Conservation (phyloP, 495 filamentous ascomycete species). For the Oleoguttula mirabilis region DNA sequence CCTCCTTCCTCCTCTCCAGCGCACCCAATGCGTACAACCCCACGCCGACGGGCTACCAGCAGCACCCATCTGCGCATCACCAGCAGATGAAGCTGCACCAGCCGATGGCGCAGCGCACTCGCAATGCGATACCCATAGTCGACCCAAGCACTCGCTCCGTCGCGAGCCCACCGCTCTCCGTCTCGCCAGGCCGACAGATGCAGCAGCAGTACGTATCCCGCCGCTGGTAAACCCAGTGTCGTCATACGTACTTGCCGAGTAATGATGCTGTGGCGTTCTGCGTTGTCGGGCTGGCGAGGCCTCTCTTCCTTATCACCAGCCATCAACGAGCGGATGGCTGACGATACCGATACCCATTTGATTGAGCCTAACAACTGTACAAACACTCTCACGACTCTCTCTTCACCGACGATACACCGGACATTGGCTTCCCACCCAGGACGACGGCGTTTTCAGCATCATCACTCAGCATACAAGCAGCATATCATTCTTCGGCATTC, state of each 20-base stretch:
- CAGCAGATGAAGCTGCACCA: conserved; percentile 68
- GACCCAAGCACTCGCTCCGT: conserved; percentile 88
- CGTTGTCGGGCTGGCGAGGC: conserved; percentile 28
- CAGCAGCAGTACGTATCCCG: conserved; percentile 50
- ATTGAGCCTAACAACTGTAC: background rate
- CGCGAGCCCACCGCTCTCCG: conserved; percentile 80
- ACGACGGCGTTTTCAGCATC: background rate
- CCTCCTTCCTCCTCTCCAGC: conserved; percentile 69
- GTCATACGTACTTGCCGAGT: background rate
- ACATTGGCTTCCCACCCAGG: background rate
- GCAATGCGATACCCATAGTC: conserved; percentile 96
- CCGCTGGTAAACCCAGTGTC: conserved; percentile 44
- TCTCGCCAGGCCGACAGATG: conserved; percentile 71
- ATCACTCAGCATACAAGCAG: background rate
- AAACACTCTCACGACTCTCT: background rate
- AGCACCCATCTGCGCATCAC: conserved; percentile 42
- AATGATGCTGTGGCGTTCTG: conserved; percentile 23
- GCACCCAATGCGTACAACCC: conserved; percentile 48
- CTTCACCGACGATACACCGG: background rate
- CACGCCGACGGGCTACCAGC: conserved; percentile 38
- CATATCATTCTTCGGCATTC: background rate
- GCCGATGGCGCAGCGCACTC: conserved; percentile 70
- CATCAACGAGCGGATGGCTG: conserved; percentile 7
- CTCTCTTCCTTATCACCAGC: conserved; percentile 1
- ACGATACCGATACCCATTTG: background rate